Evolutionary conservation across 1,284 basidiomycete species (phyloP), one percentile per base, ranked within the genome.

Genomic region (Neonothopanus nambi): DNA sequence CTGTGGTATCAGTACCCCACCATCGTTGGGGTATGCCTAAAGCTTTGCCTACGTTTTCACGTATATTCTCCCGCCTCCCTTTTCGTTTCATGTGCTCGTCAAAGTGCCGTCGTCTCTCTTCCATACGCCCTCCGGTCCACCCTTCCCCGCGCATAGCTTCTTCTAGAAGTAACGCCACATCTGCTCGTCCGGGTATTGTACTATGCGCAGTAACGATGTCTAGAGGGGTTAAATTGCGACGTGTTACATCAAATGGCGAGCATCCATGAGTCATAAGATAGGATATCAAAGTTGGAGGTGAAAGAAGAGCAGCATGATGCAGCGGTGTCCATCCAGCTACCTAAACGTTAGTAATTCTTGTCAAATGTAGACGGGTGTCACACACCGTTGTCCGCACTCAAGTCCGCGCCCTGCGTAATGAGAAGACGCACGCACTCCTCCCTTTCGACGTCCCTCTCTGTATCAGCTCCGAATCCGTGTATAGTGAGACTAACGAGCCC

Each of bases 201-300:
- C 88, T 84, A 64, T 90, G 87, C 2, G 85, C 89, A 18, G 89
- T 87, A 35, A 95, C 82, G 47, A 96, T 86, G 67, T 96, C 94
- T 43, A 94, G 78, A 2, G 95, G 84, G 1, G 88, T 93, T 26
- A 95, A 71, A 17, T 89, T 86, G 24, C 88, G 82, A 58, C 78
- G 79, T 15, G 93, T 95, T 36, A 83, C 66, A 2, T 84, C 80
- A 52, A 91, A 83, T 0, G 91, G 85, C 11, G 91, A 92, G 53
- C 91, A 91, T 38, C 95, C 94, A 61, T 93, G 91, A 15, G 92
- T 95, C 70, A 98, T 87, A 23, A 99, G 78, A 75, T 93, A 91
- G 0, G 94, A 93, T 33, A 98, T 85, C 15, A 98, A 77, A 1
- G 95, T 95, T 5, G 95, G 89, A 33, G 96, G 93, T 12, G 93